These are phyloP conservation scores for Penicillium hesseltinei DNA, from an alignment of 2,329 filamentous ascomycete species.

Conservation along the genomic window DNA sequence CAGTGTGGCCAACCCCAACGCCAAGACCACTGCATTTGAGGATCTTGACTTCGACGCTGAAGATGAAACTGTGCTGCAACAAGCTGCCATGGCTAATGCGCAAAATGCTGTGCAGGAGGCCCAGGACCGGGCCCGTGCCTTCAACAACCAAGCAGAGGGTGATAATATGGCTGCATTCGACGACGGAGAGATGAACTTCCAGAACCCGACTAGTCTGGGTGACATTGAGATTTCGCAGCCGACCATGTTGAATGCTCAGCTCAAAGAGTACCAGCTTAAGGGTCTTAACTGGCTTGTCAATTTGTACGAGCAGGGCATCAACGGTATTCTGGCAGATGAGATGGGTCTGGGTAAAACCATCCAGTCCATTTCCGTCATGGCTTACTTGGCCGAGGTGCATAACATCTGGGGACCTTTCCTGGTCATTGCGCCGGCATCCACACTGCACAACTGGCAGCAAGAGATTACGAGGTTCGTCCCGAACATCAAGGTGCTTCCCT, in stretches of 20 bases:
- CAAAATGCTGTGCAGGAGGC: conserved; percentile 94
- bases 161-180: conserved; percentile 69
- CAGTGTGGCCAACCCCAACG: conserved; percentile 50
- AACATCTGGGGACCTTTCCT: conserved; percentile 98
- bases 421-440: conserved; percentile 93
- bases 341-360: conserved; percentile 99
- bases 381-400: conserved; percentile 93
- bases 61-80: conserved; percentile 76
- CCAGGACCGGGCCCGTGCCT: conserved; percentile 85
- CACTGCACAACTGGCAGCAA: conserved; percentile 98
- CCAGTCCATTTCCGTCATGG: conserved; percentile 99
- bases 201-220: conserved; percentile 92
- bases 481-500: conserved; percentile 89
- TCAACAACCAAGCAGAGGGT: conserved; percentile 73
- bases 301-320: conserved; percentile 98
- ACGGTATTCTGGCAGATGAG: conserved; percentile 96
- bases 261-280: conserved; percentile 99
- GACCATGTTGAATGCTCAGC: conserved; percentile 84
- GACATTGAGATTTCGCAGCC: conserved; percentile 94
- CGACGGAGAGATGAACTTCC: conserved; percentile 98
- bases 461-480: conserved; percentile 96
- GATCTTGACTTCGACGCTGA: conserved; percentile 94
- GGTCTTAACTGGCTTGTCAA: conserved; percentile 99
- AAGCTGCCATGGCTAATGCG: conserved; percentile 90
- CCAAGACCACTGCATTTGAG: conserved; percentile 89